phyloP scores from a whole-genome alignment of 495 filamentous ascomycete genomes.

The Pseudevernia furfuracea region DNA sequence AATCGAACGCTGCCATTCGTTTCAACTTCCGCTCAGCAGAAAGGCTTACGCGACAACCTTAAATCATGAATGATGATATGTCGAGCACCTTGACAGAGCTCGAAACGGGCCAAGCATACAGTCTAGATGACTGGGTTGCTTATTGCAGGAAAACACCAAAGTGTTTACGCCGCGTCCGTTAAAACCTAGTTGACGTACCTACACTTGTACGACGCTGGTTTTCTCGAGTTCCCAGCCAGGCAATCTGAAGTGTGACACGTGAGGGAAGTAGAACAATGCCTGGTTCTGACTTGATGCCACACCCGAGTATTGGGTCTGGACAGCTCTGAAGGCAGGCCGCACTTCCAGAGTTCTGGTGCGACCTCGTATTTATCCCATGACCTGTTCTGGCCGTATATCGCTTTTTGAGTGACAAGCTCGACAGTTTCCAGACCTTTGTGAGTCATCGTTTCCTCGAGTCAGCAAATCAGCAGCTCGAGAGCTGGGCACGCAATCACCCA shows the following conservation, averaged over 20 bases:
- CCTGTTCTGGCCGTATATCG: background rate
- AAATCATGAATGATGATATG: background rate
- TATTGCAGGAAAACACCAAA: too few relatives aligned
- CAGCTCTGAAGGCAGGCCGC: background rate
- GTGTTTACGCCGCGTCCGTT: too few relatives aligned
- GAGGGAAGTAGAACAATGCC: background rate
- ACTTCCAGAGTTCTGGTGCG: background rate
- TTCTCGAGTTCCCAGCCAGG: background rate
- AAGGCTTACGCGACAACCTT: background rate
- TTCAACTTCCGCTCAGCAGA: background rate
- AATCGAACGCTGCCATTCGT: background rate
- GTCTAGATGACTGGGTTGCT: too few relatives aligned
- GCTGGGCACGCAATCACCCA: background rate
- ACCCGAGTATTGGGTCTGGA: background rate
- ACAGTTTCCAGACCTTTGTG: background rate
- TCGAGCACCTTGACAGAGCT: background rate
- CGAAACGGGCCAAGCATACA: too few relatives aligned
- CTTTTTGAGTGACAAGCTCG: background rate
- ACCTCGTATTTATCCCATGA: background rate
- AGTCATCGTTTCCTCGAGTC: background rate
- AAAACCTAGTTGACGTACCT: background rate
- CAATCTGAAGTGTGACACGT: too few relatives aligned
- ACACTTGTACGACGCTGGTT: background rate
- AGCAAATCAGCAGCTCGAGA: background rate
- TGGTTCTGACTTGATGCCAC: background rate